phyloP scores from a whole-genome alignment of 2,329 filamentous ascomycete genomes.

The Trichoderma arundinaceum region DNA sequence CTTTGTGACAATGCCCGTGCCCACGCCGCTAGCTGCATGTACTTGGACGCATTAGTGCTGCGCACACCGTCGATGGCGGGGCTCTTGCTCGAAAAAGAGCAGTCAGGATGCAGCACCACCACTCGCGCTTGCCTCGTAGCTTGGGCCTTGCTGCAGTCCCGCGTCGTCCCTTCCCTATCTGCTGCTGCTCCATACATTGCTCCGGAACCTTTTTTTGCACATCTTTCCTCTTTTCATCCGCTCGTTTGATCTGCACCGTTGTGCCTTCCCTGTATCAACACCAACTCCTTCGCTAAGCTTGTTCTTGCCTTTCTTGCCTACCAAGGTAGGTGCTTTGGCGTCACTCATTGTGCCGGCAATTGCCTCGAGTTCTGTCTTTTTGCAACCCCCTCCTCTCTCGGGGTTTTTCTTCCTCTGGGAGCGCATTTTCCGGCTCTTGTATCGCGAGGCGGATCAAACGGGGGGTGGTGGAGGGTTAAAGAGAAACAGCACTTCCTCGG shows the following conservation, averaged over 20 bases:
- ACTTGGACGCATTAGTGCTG: slow-evolving; percentile 7
- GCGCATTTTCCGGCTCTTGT: neutral
- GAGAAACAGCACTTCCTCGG: neutral
- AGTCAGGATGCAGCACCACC: slow-evolving; percentile 1
- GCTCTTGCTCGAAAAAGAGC: slow-evolving; percentile 12
- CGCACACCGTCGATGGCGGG: slow-evolving; percentile 21
- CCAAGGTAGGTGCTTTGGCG: neutral
- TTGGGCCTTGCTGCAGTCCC: slow-evolving; percentile 12
- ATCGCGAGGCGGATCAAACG: slow-evolving; percentile 12
- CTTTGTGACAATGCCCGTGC: slow-evolving; percentile 25
- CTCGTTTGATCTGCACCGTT: slow-evolving; percentile 15
- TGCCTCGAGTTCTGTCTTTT: neutral
- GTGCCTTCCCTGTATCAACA: slow-evolving; percentile 13
- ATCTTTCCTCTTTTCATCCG: slow-evolving; percentile 36
- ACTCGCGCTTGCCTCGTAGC: slow-evolving; percentile 27
- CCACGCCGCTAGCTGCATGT: slow-evolving; percentile 14
- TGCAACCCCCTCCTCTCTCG: neutral
- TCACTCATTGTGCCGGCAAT: slow-evolving; percentile 4
- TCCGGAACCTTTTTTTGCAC: slow-evolving; percentile 28
- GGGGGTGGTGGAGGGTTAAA: slow-evolving; percentile 25
- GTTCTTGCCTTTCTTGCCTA: neutral
- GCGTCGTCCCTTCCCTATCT: slow-evolving; percentile 17
- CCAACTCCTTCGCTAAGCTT: slow-evolving; percentile 5
- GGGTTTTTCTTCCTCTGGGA: neutral
- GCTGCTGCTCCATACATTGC: neutral